Percentiles rank a stretch among this genome's conserved stretches.
These are phyloP conservation scores for Epichloe gansuensis DNA, from an alignment of 2,329 filamentous ascomycete genomes.

Conservation along the genomic window DNA sequence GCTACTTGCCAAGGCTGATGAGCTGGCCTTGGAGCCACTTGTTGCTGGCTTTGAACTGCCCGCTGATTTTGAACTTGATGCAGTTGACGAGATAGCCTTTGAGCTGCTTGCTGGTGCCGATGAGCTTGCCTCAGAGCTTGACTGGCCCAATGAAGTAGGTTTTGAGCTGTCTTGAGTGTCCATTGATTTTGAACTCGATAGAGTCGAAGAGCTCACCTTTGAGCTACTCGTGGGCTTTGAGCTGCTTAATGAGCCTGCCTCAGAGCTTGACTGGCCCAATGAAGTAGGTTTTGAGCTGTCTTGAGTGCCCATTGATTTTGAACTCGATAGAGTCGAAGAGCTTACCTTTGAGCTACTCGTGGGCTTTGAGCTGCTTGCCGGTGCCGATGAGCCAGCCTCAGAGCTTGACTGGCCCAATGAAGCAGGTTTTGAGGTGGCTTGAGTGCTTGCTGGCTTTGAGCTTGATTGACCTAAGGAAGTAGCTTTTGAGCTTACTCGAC, in stretches of 20 bases:
- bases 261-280: neutral
- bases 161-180: neutral
- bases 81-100: neutral
- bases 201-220: neutral
- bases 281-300: neutral
- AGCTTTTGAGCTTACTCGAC: neutral
- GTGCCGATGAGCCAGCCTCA: neutral
- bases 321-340: neutral
- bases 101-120: neutral
- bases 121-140: neutral
- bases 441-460: neutral
- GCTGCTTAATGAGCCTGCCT: neutral
- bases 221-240: neutral
- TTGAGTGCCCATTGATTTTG: neutral
- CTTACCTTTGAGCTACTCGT: neutral
- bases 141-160: neutral
- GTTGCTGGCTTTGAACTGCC: neutral
- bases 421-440: neutral
- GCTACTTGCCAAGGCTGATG: neutral
- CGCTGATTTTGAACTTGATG: neutral
- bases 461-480: neutral
- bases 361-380: neutral
- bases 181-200: neutral
- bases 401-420: neutral
- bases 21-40: neutral